phyloP scores from a whole-genome alignment of 805 yeast genomes.

The Torulaspora maleeae region DNA sequence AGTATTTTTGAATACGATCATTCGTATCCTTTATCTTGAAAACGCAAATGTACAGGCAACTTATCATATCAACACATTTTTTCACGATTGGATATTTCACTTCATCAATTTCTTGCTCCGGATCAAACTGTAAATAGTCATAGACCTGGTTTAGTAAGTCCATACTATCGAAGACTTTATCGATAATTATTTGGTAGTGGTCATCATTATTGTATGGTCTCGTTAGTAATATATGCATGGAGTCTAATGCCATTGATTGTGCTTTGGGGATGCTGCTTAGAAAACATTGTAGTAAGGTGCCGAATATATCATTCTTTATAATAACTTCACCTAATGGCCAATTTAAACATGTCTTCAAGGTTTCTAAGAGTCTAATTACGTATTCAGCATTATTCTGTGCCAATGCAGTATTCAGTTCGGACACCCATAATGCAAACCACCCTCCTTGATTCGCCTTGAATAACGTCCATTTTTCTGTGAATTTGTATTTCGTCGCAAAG shows the following conservation, averaged over 20 bases:
- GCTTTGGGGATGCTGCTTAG: slow-evolving; percentile 58
- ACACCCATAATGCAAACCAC: slow-evolving; percentile 77
- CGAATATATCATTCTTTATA: slow-evolving; percentile 58
- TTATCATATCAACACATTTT: slow-evolving; percentile 86
- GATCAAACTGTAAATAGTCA: slow-evolving; percentile 47
- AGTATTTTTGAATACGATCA: slow-evolving; percentile 60
- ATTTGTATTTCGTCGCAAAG: slow-evolving; percentile 56
- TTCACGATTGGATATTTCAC: slow-evolving; percentile 74
- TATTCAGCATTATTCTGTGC: slow-evolving; percentile 42
- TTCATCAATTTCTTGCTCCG: slow-evolving; percentile 68
- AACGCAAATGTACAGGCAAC: slow-evolving; percentile 44
- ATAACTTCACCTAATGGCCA: slow-evolving; percentile 85
- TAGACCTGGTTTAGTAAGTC: slow-evolving; percentile 62
- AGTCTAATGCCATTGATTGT: slow-evolving; percentile 81
- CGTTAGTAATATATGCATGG: slow-evolving; percentile 83
- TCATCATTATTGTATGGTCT: slow-evolving; percentile 59
- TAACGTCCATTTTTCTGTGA: slow-evolving; percentile 42
- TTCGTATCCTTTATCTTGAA: slow-evolving; percentile 48
- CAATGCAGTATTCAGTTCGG: slow-evolving; percentile 47
- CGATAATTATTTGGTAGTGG: slow-evolving; percentile 75
- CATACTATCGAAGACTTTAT: slow-evolving; percentile 79
- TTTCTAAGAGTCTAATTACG: slow-evolving; percentile 66
- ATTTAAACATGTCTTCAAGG: slow-evolving; percentile 82
- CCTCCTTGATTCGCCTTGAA: slow-evolving; percentile 74
- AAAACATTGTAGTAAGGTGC: slow-evolving; percentile 56